These are phyloP conservation scores for Emergomyces africanus DNA, from an alignment of 2,329 filamentous ascomycete species.

Conservation along the genomic window DNA sequence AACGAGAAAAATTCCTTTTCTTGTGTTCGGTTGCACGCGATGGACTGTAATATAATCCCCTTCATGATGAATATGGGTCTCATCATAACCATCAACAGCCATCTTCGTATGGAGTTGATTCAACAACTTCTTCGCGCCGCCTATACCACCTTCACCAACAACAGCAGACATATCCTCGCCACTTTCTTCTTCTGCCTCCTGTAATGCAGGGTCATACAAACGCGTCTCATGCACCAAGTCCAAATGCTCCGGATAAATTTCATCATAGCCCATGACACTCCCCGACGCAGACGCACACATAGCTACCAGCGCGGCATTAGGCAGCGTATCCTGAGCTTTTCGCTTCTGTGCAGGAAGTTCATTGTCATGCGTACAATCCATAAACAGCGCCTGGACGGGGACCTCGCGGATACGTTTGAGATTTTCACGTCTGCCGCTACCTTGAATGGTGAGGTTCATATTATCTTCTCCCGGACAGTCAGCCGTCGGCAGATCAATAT, in stretches of 20 bases:
- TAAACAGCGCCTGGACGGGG: conserved; percentile 86
- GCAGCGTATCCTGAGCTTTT: conserved; percentile 83
- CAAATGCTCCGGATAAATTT: conserved; percentile 86
- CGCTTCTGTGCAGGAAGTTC: conserved; percentile 92
- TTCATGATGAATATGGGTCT: conserved; percentile 94
- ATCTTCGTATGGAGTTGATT: conserved; percentile 93
- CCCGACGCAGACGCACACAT: conserved; percentile 94
- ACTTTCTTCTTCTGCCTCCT: conserved; percentile 33
- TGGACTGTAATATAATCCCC: conserved; percentile 95
- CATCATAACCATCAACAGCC: conserved; percentile 88
- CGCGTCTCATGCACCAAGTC: conserved; percentile 85
- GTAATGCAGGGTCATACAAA: conserved; percentile 67
- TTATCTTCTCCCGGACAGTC: conserved; percentile 17
- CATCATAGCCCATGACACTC: conserved; percentile 96
- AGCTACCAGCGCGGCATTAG: conserved; percentile 83
- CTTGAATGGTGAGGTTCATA: conserved; percentile 26
- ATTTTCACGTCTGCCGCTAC: conserved; percentile 39
- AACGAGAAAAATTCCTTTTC: conserved; percentile 90
- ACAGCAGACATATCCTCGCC: conserved; percentile 45
- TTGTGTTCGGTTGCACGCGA: conserved; percentile 78
- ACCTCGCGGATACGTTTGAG: conserved; percentile 74
- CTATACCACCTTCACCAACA: conserved; percentile 70
- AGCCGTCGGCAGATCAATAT: conserved; percentile 72
- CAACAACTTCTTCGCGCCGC: conserved; percentile 77
- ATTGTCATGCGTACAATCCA: conserved; percentile 99